Base-by-base conservation (phyloP, 1,284 basidiomycete genomes). In the Melampsora americana region DNA sequence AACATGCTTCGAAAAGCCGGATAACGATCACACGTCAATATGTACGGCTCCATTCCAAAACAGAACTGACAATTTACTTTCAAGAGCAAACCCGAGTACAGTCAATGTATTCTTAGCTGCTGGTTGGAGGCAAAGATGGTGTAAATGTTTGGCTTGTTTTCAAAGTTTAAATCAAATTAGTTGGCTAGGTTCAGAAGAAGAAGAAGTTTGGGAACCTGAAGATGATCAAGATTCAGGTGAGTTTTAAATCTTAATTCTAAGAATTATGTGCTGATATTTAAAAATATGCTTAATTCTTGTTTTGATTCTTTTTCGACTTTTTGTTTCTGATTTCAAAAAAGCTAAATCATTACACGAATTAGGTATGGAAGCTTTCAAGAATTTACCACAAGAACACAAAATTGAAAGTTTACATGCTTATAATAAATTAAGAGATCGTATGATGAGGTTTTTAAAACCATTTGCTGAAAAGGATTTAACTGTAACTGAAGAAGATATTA, bases 191-290 rank as follows among this genome's bases (percentile, higher is more conserved):
- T 42, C 59, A 56, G 62, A 64, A 50, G 70, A 74, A 28, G 71
- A 74, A 67, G 71, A 74, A 5, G 65, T 67, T 39, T 74, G 71
- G 71, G 71, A 74, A 32, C 71, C 71, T 66, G 71, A 62, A 35
- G 71, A 67, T n/a, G 71, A 74, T 48, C n/a, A 50, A 18, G 71
- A 66, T 67, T 74, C 71, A 59, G 42, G 71, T 74, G 42, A 59
- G 60, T 59, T n/a, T n/a, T 59, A n/a, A 30, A 5, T 56, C 20
- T 53, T 26, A 11, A 2, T 20, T 50, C 66, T 26, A 1, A 42
- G 1, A 42, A 42, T 12, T 11, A 42, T 42, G 39, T 1, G 39
- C 12, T 42, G n/a, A n/a, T n/a, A 12, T 42, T 42, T 12, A 42
- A 42, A 42, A 42, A 42, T 1, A 42, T 12, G 12, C 39, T 42